Conservation (phyloP, 805 yeast species). For the Lipomyces oligophaga region DNA sequence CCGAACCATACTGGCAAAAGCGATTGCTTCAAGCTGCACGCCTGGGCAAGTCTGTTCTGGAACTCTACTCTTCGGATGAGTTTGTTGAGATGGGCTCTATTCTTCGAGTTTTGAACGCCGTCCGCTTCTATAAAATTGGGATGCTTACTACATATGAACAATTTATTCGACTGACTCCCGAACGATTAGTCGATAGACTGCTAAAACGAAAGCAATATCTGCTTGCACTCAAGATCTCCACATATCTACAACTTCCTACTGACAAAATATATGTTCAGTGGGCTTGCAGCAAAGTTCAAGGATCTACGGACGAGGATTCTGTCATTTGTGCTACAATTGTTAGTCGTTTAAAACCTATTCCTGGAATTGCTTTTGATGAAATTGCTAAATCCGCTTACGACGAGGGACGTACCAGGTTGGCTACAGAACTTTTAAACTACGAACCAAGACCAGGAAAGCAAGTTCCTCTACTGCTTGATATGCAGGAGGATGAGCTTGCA, state of each 20-base stretch:
- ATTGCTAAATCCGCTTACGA: slow-evolving; percentile 65
- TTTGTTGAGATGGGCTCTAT: slow-evolving; percentile 61
- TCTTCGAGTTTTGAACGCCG: slow-evolving; percentile 64
- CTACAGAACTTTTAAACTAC: slow-evolving; percentile 60
- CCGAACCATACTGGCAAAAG: slow-evolving; percentile 76
- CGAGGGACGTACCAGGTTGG: slow-evolving; percentile 73
- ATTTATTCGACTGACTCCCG: slow-evolving; percentile 50
- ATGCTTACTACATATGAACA: slow-evolving; percentile 62
- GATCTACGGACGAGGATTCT: slow-evolving; percentile 48
- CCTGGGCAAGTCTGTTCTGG: slow-evolving; percentile 70
- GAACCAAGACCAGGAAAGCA: slow-evolving; percentile 64
- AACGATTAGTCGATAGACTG: slow-evolving; percentile 54
- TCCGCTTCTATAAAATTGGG: slow-evolving; percentile 64
- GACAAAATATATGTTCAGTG: slow-evolving; percentile 65
- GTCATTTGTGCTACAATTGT: slow-evolving; percentile 52
- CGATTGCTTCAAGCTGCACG: slow-evolving; percentile 72
- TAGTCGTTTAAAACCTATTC: slow-evolving; percentile 43
- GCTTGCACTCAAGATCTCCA: slow-evolving; percentile 59
- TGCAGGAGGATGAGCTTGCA: slow-evolving; percentile 71
- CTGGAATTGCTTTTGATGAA: slow-evolving; percentile 52
- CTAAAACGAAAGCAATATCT: slow-evolving; percentile 57
- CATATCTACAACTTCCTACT: slow-evolving; percentile 46
- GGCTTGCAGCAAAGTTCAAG: slow-evolving; percentile 68
- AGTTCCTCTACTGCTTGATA: slow-evolving; percentile 59
- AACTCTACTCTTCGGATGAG: slow-evolving; percentile 52